phyloP scores from a whole-genome alignment of 2,329 filamentous ascomycete species.

The Metarhizium brunneum region DNA sequence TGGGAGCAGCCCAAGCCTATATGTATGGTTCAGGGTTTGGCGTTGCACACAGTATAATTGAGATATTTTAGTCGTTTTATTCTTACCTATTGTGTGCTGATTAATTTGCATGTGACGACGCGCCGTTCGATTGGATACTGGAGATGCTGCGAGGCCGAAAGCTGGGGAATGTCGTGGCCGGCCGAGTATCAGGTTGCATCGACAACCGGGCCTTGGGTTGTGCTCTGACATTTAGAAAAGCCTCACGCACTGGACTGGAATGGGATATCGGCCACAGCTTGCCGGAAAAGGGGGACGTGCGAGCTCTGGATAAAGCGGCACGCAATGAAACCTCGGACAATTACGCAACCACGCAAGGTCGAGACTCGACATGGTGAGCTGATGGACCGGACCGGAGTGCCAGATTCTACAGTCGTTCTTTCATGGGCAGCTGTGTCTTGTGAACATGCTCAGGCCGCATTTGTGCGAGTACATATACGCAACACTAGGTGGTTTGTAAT shows the following conservation, averaged over 20 bases:
- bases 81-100: neutral
- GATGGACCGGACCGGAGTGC: too few relatives aligned
- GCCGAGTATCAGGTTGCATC: constrained; percentile 1
- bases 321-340: neutral
- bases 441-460: too few relatives aligned
- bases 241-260: neutral
- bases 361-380: too few relatives aligned
- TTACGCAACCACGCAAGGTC: too few relatives aligned
- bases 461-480: too few relatives aligned
- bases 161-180: neutral
- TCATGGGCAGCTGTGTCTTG: too few relatives aligned
- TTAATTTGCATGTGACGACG: neutral
- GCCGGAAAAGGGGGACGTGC: neutral
- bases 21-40: constrained; percentile 38
- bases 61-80: constrained; percentile 14
- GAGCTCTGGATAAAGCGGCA: neutral
- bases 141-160: neutral
- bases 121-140: neutral
- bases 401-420: too few relatives aligned
- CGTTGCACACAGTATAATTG: constrained; percentile 37
- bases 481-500: too few relatives aligned
- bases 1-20: constrained; percentile 4
- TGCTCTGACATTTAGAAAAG: neutral
- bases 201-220: neutral
- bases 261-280: neutral